These are phyloP conservation scores for Hura crepitans DNA, from an alignment of 441 rosid genomes.

Conservation along the genomic window DNA sequence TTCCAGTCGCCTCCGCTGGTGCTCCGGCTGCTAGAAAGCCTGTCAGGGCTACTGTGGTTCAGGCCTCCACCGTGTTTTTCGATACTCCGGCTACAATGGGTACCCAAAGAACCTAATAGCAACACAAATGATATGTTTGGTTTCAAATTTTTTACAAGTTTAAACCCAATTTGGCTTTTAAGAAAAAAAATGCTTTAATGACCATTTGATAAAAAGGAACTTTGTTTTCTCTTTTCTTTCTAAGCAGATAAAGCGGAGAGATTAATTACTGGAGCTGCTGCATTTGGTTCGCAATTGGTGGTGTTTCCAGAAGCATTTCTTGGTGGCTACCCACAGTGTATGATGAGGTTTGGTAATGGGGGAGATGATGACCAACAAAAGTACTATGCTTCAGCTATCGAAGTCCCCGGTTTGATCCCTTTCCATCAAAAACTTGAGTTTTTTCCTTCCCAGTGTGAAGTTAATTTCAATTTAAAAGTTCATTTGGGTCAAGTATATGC, in stretches of 20 bases:
- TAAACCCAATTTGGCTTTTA: not conserved
- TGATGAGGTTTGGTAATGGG: slow-evolving; percentile 51
- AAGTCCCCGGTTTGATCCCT: slow-evolving; percentile 59
- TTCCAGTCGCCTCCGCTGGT: not conserved
- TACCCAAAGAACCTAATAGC: not conserved
- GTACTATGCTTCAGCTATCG: slow-evolving; percentile 73
- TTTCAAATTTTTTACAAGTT: not conserved
- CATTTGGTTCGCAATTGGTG: slow-evolving; percentile 62
- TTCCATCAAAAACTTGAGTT: not conserved
- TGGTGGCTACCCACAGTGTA: slow-evolving; percentile 72
- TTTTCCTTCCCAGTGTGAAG: not conserved
- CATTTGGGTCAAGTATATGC: not conserved
- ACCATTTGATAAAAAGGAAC: too few species aligned
- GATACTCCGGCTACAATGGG: slow-evolving; percentile 85
- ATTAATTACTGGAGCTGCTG: slow-evolving; percentile 63
- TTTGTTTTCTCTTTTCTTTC: not conserved
- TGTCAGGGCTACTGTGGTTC: slow-evolving; percentile 72
- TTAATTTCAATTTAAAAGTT: not conserved
- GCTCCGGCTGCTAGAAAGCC: not conserved
- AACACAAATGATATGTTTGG: not conserved
- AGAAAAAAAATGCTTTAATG: not conserved
- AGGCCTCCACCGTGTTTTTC: slow-evolving; percentile 71
- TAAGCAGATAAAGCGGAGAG: slow-evolving; percentile 77
- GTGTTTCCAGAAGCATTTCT: slow-evolving; percentile 86
- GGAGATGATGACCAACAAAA: slow-evolving; percentile 54